A percentile compares a stretch with the other conserved stretches of the same genome.
These are phyloP conservation scores for Blastocystis sp. DNA, from an alignment of 352 stramenopile species.

Conservation along the genomic window DNA sequence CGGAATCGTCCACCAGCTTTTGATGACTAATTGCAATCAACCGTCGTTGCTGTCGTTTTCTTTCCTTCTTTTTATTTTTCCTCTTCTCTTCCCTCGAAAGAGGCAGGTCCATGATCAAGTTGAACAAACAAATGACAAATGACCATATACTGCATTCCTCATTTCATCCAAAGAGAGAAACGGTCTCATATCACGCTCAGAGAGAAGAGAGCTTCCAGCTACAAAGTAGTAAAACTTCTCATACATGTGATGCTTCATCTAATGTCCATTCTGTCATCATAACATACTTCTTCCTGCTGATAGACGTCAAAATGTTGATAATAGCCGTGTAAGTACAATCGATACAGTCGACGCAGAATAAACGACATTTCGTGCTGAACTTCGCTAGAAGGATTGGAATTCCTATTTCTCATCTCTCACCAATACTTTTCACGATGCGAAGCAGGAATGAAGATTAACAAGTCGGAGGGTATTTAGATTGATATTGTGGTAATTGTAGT, in stretches of 20 bases:
- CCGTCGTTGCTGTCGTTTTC: constrained; percentile 7
- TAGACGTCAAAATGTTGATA: constrained; percentile 33
- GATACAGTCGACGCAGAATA: constrained; percentile 16
- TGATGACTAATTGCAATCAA: background rate
- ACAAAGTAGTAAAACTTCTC: constrained; percentile 45
- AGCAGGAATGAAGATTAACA: background rate
- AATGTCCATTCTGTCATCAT: background rate
- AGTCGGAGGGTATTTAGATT: constrained; percentile 14
- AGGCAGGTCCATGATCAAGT: background rate
- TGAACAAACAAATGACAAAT: background rate
- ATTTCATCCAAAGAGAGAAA: constrained; percentile 44
- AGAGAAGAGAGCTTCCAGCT: background rate
- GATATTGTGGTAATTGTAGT: constrained; percentile 57
- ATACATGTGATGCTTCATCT: constrained; percentile 8
- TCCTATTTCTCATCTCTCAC: background rate
- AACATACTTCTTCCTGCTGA: background rate
- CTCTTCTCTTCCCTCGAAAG: constrained; percentile 41
- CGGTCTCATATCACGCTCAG: constrained; percentile 37
- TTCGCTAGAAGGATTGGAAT: background rate
- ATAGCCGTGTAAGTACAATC: constrained; percentile 34
- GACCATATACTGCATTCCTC: background rate
- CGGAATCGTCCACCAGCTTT: too few species aligned
- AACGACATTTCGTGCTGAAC: constrained; percentile 19
- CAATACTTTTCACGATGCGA: background rate
- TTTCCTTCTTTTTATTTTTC: constrained; percentile 52